Conservation (phyloP, 2,329 filamentous ascomycete species). For the Sporothrix brunneoviolacea region DNA sequence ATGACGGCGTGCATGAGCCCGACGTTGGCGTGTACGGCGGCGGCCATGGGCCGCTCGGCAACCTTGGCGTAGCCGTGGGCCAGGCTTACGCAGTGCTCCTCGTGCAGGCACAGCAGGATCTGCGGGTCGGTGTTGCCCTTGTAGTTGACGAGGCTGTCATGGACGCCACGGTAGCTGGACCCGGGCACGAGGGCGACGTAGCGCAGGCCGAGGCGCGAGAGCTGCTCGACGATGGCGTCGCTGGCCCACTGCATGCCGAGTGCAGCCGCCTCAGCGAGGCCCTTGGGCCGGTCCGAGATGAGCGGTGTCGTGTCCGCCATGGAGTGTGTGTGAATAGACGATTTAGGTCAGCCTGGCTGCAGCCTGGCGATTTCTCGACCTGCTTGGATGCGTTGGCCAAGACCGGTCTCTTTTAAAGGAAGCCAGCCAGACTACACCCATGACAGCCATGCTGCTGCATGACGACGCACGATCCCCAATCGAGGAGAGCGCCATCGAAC, state of each 20-base stretch:
- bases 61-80: constrained; percentile 13
- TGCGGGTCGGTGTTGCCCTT: constrained; percentile 9
- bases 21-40: constrained; percentile 10
- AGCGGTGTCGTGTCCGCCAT: not conserved
- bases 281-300: not conserved
- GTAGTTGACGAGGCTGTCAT: constrained; percentile 14
- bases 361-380: no score
- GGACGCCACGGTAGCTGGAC: constrained; percentile 9
- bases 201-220: constrained; percentile 7
- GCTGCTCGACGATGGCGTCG: constrained; percentile 11
- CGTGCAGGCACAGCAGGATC: constrained; percentile 12
- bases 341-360: no score
- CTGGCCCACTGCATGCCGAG: constrained; percentile 5
- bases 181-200: constrained; percentile 8
- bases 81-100: constrained; percentile 13
- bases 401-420: no score
- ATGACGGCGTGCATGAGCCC: constrained; percentile 11
- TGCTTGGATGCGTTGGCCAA: no score
- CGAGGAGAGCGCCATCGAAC: no score
- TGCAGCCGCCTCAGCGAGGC: not conserved
- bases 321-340: no score
- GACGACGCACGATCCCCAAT: no score
- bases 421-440: no score
- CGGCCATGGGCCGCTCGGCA: constrained; percentile 9
- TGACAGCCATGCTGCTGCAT: no score